A percentile compares a stretch with the other conserved stretches of the same genome.
phyloP scores from a whole-genome alignment of 257 asterid genomes.

The Ehretia macrophylla region DNA sequence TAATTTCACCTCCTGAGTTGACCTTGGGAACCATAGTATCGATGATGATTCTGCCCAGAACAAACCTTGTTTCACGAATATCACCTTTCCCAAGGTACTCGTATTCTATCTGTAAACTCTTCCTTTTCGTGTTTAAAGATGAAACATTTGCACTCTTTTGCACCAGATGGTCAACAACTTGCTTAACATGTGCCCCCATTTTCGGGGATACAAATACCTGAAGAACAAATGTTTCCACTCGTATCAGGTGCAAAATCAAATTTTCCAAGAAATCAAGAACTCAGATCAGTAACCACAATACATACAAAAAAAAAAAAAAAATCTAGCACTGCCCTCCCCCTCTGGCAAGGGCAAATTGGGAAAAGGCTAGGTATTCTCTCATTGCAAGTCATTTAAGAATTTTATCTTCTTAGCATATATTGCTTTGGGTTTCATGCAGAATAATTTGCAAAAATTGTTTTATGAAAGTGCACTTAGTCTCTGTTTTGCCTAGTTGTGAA shows the following conservation, averaged over 20 bases:
- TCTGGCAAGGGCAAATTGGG: too few relatives aligned
- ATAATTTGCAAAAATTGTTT: too few relatives aligned
- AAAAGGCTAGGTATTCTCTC: too few relatives aligned
- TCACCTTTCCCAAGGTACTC: constrained; percentile 37
- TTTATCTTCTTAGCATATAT: too few relatives aligned
- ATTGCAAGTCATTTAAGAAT: too few relatives aligned
- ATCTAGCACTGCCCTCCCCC: too few relatives aligned
- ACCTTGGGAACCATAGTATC: constrained; percentile 34
- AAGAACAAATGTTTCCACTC: constrained; percentile 18
- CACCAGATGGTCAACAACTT: constrained; percentile 23
- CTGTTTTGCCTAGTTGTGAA: too few relatives aligned
- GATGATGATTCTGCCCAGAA: constrained; percentile 64
- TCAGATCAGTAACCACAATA: not conserved
- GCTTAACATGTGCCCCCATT: constrained; percentile 26
- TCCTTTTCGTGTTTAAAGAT: constrained; percentile 17
- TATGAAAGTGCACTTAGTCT: too few relatives aligned
- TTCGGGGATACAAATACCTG: constrained; percentile 63
- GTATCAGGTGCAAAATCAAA: constrained; percentile 2
- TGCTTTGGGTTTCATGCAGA: too few relatives aligned
- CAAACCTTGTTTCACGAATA: constrained; percentile 50
- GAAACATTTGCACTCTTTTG: constrained; percentile 18
- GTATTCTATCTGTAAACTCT: constrained; percentile 31
- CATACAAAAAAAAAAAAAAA: not conserved
- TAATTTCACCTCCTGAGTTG: constrained; percentile 13
- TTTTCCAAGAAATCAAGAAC: not conserved